Percentiles rank a stretch among this genome's conserved stretches.
Conservation (phyloP, 106 monocot genomes). For the Acorus calamus region DNA sequence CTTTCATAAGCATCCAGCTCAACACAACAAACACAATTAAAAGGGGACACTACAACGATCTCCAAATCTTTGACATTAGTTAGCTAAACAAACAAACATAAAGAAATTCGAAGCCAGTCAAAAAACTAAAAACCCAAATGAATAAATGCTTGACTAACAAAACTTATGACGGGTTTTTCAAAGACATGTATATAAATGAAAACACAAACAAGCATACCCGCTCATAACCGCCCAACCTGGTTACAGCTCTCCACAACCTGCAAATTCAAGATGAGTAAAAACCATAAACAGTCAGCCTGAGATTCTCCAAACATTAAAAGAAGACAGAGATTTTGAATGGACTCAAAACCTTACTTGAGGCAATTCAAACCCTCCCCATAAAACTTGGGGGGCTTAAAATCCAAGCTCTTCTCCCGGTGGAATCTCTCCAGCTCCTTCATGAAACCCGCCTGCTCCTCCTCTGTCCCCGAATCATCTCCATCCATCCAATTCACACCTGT, state of each 20-base stretch:
- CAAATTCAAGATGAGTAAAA: neutral
- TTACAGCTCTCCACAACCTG: slow-evolving; percentile 93
- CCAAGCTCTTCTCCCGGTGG: slow-evolving; percentile 61
- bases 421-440: slow-evolving; percentile 89
- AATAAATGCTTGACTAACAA: too few species aligned
- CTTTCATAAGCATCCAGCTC: too few species aligned
- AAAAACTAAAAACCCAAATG: too few species aligned
- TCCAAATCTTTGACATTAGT: too few species aligned
- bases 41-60: too few species aligned
- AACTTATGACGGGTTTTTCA: too few species aligned
- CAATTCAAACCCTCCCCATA: slow-evolving; percentile 95
- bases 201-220: slow-evolving; percentile 32
- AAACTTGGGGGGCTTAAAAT: slow-evolving; percentile 94
- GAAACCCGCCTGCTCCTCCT: slow-evolving; percentile 81
- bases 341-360: slow-evolving; percentile 54
- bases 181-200: too few species aligned
- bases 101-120: too few species aligned
- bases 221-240: slow-evolving; percentile 87
- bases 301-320: neutral
- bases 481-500: slow-evolving; percentile 36
- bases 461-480: slow-evolving; percentile 80
- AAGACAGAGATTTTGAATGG: slow-evolving; percentile 2
- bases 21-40: too few species aligned
- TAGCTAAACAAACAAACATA: too few species aligned
- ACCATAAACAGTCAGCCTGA: neutral